Evolutionary conservation across 2,329 filamentous ascomycete genomes (phyloP).

Genomic region (Hypoxylon rubiginosum): DNA sequence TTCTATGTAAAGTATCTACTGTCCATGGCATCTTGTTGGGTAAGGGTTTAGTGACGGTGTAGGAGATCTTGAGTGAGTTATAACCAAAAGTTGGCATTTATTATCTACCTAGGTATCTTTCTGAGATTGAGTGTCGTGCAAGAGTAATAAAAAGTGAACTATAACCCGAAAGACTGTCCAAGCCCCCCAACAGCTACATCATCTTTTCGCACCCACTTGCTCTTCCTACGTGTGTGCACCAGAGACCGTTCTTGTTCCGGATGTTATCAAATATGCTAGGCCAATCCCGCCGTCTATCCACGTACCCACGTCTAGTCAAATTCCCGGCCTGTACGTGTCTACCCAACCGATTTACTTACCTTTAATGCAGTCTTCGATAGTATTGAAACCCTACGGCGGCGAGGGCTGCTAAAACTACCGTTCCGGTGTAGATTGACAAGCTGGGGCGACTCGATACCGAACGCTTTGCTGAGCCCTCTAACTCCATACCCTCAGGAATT

Average conservation of each 20-base stretch:
- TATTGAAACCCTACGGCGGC: slow-evolving; percentile 37
- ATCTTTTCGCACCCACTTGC: too few species aligned
- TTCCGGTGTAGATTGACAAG: slow-evolving; percentile 25
- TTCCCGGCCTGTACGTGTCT: neutral
- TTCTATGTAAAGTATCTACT: neutral
- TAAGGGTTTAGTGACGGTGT: neutral
- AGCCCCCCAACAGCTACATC: too few species aligned
- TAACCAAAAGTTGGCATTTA: too few species aligned
- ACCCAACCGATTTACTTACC: neutral
- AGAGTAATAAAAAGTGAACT: neutral
- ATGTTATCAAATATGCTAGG: neutral
- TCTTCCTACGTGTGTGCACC: too few species aligned
- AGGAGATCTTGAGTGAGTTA: too few species aligned
- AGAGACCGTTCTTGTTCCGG: too few species aligned
- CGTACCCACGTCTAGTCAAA: neutral
- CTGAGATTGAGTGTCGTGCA: too few species aligned
- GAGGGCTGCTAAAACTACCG: slow-evolving; percentile 30
- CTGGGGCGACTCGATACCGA: neutral
- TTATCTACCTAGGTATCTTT: too few species aligned
- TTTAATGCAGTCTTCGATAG: slow-evolving; percentile 30
- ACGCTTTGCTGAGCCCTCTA: neutral
- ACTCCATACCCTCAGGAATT: neutral
- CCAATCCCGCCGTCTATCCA: neutral
- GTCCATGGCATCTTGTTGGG: too few species aligned
- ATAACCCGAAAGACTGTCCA: neutral